phyloP scores from a whole-genome alignment of 192 early-diverging fungal genomes.

The Coemansia erecta region DNA sequence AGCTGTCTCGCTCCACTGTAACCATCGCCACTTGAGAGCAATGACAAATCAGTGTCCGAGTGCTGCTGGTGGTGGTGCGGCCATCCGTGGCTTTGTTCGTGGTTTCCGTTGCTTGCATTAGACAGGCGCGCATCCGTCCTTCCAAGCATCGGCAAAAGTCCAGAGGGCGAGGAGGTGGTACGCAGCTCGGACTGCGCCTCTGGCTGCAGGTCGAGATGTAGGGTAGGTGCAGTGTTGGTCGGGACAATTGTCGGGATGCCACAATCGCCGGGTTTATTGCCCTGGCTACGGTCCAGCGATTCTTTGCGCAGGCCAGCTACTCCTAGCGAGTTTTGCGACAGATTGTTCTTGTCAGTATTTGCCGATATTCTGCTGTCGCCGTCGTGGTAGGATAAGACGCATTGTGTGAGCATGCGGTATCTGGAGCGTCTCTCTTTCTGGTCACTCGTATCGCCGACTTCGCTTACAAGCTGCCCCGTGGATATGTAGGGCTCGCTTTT shows the following conservation, averaged over 20 bases:
- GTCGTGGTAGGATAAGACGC: constrained; percentile 16
- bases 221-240: neutral
- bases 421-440: constrained; percentile 19
- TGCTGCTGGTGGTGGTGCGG: constrained; percentile 14
- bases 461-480: neutral
- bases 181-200: neutral
- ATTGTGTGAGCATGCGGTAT: constrained; percentile 27
- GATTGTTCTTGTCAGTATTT: neutral
- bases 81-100: constrained; percentile 23
- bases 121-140: constrained; percentile 7
- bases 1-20: constrained; percentile 26
- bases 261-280: neutral
- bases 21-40: constrained; percentile 19
- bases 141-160: constrained; percentile 14
- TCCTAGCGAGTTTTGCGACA: neutral
- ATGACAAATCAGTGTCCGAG: constrained; percentile 40
- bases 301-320: constrained; percentile 3
- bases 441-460: neutral
- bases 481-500: constrained; percentile 35
- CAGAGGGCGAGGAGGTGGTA: neutral
- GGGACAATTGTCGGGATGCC: neutral
- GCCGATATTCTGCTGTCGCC: neutral
- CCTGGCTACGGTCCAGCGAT: neutral
- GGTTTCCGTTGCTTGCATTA: neutral
- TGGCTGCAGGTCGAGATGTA: neutral